Base-by-base conservation (phyloP, 345 rosid species). In the Gossypium ekmanianum region DNA sequence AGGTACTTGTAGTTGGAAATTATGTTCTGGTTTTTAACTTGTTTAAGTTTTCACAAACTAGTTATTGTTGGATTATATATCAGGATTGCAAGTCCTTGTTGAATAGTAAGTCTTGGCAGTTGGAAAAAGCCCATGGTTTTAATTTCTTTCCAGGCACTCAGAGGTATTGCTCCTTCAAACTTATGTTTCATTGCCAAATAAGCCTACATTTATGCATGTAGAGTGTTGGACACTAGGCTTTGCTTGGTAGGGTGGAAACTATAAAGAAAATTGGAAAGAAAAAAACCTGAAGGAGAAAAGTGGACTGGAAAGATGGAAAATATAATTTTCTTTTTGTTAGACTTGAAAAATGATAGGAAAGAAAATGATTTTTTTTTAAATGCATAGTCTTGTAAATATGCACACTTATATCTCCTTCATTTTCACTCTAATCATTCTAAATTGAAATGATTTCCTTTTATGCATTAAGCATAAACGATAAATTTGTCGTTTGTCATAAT, bases 131-230 rank as follows among this genome's bases (percentile, higher is more conserved):
- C 11, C 94, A 94, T 82, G 98, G 95, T 72, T 92, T 91, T 75
- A 94, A 91, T 82, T 92, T 94, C 86, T 92, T 94, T 77, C 98
- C 97, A 4, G 97, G 97, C 74, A 94, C 98, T 39, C 90, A 91
- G 73, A 94, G 97, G 97, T 92, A 84, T 56, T 56, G 54, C 68
- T 45, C 55, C 45, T 71, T 48, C 47, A 50, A 43, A 50, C 10
- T 24, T 8, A 44, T 55, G 16, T 20, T 44, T 67, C n/a, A 56
- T 3, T 6, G 4, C 20, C 58, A 16, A 24, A 22, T 44, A 75
- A 59, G 26, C 39, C 39, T 34, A 56, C 18, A n/a, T 52, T 14
- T 52, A 52, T 5, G 8, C n/a, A 52, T 1, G 56, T 52, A 16
- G 7, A 52, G 56, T 52, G 56, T 14, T 52, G 18, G 18, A 52